Base-by-base conservation (phyloP, 2,329 filamentous ascomycete genomes). In the Colletotrichum tropicale region DNA sequence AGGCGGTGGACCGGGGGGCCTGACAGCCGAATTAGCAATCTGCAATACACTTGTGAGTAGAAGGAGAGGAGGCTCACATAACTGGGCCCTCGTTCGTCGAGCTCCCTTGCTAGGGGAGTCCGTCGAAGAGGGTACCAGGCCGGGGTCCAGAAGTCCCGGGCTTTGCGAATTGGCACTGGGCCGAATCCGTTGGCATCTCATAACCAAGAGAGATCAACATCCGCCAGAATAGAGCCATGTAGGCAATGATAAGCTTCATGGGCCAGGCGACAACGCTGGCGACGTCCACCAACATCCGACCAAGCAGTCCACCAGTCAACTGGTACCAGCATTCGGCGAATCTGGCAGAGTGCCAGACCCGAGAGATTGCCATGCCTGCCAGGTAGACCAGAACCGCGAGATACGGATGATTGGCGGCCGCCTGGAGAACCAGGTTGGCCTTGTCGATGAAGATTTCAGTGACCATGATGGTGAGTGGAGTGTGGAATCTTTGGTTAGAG, bases 101-200 rank as follows among this genome's bases (percentile, higher is more conserved):
- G 52, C 65, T 32, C 72, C 61, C 32, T n/a, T 55, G 28, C 72
- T 74, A 74, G 61, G 61, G 16, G 26, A 60, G 21, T 48, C 9
- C 60, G 30, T 24, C 55, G 26, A 26, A 60, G 68, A 34, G 26
- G 13, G 13, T 30, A 10, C 61, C 72, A 71, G 72, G 72, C 72
- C 68, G 64, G 72, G 72, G 64, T 64, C 68, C 72, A 71, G 61
- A 36, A 56, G 18, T 71, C 68, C 68, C 48, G 68, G 72, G 72
- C 72, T 71, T 71, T 36, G n/a, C 3, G 10, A 13, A 52, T 21
- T n/a, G 24, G 55, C 48, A 43, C 12, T 38, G 18, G 10, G 30
- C 28, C 61, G 30, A 24, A 15, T 21, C 24, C 32, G 26, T 30
- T 9, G 48, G 66, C 2, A 56, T 32, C 18, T 52, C n/a, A 5